Evolutionary conservation across 768 basidiomycete species (phyloP).

Genomic region (Crepidotus variabilis): DNA sequence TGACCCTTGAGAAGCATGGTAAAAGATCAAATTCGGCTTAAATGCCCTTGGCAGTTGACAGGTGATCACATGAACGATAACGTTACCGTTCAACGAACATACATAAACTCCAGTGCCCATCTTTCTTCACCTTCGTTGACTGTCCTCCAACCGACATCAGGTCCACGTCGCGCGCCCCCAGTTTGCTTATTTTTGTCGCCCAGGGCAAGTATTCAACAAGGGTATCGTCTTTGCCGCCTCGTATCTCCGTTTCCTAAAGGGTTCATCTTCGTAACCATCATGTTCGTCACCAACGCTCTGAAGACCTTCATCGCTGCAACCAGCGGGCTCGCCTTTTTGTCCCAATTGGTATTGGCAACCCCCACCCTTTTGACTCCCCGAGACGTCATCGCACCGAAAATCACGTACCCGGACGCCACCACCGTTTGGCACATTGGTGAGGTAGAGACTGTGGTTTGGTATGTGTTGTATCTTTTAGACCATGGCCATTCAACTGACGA

Average conservation of each 20-base stretch:
- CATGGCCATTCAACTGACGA: background rate
- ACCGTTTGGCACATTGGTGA: conserved; percentile 51
- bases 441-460: conserved; percentile 52
- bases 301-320: conserved; percentile 12
- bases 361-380: conserved; percentile 35
- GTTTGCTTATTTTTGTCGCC: conserved; percentile 5
- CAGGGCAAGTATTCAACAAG: conserved; percentile 11
- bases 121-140: background rate
- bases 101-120: background rate
- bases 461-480: conserved; percentile 15
- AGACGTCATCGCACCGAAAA: conserved; percentile 47
- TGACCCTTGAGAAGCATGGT: too few species aligned
- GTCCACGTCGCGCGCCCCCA: background rate
- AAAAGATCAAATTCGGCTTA: too few species aligned
- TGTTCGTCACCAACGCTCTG: conserved; percentile 24
- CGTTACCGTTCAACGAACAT: background rate
- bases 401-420: conserved; percentile 40
- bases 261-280: conserved; percentile 18
- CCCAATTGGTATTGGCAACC: conserved; percentile 18
- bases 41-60: too few species aligned
- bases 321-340: conserved; percentile 3
- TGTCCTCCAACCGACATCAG: background rate
- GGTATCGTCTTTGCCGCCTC: conserved; percentile 8
- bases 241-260: conserved; percentile 10
- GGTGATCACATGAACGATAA: background rate